phyloP scores from a whole-genome alignment of 768 basidiomycete species.

The Amanita exitialis region DNA sequence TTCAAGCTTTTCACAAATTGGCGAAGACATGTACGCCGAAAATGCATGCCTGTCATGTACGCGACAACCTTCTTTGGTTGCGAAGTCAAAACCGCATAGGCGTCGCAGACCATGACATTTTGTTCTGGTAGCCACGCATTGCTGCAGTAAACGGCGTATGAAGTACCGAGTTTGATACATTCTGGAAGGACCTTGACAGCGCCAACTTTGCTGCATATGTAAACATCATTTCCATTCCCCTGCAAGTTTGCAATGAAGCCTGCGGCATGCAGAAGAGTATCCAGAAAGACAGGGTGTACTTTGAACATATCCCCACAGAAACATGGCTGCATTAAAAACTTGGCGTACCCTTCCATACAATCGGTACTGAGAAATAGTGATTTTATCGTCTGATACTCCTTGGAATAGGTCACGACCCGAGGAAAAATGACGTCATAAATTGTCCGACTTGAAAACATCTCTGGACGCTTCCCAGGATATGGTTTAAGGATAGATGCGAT shows the following conservation, averaged over 20 bases:
- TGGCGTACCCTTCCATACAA: slow-evolving; percentile 42
- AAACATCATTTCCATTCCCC: slow-evolving; percentile 39
- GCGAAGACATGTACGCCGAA: slow-evolving; percentile 43
- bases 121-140: slow-evolving; percentile 32
- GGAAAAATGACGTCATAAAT: slow-evolving; percentile 62
- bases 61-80: slow-evolving; percentile 37
- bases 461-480: slow-evolving; percentile 16
- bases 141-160: slow-evolving; percentile 44
- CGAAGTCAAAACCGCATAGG: slow-evolving; percentile 34
- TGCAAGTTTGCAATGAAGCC: slow-evolving; percentile 62
- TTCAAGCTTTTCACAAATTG: slow-evolving; percentile 30
- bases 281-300: slow-evolving; percentile 49
- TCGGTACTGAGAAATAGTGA: slow-evolving; percentile 38
- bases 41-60: slow-evolving; percentile 44
- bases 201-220: slow-evolving; percentile 52
- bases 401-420: slow-evolving; percentile 54
- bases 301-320: slow-evolving; percentile 24
- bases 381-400: slow-evolving; percentile 47
- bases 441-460: slow-evolving; percentile 45
- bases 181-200: slow-evolving; percentile 35
- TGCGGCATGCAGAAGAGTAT: slow-evolving; percentile 58
- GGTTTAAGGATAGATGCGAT: slow-evolving; percentile 21
- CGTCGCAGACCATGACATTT: slow-evolving; percentile 38
- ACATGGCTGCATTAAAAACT: slow-evolving; percentile 28
- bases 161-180: slow-evolving; percentile 25